phyloP scores from a whole-genome alignment of 1,284 basidiomycete species.

The Boletus coffeatus region DNA sequence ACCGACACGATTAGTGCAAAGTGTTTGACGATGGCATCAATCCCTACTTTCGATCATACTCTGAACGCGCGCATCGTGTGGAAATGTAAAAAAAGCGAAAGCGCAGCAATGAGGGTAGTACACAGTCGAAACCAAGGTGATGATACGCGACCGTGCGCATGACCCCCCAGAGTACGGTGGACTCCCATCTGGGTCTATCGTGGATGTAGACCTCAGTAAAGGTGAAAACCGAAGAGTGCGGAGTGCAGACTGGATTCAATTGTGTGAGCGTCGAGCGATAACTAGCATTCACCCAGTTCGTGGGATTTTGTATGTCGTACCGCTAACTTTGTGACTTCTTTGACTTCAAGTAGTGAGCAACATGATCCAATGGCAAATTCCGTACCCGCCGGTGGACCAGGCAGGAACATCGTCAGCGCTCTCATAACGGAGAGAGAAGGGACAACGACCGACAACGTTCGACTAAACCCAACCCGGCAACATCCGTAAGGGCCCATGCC shows the following conservation, averaged over 20 bases:
- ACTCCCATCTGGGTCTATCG: conserved; percentile 1
- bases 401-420: no score
- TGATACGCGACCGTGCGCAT: not conserved
- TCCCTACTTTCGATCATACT: not conserved
- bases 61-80: not conserved
- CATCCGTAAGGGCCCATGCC: no score
- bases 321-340: no score
- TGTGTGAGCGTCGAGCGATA: not conserved
- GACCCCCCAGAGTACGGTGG: not conserved
- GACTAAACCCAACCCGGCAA: no score
- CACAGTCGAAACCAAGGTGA: conserved; percentile 1
- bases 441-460: no score
- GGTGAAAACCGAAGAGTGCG: not conserved
- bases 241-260: not conserved
- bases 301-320: no score
- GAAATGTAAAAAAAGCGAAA: conserved; percentile 4
- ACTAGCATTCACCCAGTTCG: no score
- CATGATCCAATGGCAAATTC: no score
- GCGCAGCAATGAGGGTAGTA: not conserved
- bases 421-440: no score
- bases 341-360: no score
- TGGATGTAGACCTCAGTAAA: not conserved
- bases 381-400: no score
- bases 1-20: not conserved
- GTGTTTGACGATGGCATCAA: not conserved